These are phyloP conservation scores for Trichoderma citrinoviride DNA, from an alignment of 2,329 filamentous ascomycete species.

Conservation along the genomic window DNA sequence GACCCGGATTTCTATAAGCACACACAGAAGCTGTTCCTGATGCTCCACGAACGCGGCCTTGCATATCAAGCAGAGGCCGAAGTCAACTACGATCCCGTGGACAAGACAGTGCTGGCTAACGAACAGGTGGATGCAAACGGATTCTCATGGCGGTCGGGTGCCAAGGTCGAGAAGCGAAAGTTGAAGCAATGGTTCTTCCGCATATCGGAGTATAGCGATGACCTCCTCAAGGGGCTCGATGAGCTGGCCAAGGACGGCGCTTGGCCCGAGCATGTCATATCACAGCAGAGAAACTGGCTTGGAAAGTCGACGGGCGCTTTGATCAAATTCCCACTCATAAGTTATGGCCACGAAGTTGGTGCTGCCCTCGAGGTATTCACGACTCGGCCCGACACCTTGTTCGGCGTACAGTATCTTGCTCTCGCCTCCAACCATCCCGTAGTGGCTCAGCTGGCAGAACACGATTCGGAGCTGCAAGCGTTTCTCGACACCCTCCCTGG, in stretches of 20 bases:
- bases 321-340: slow-evolving; percentile 65
- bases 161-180: slow-evolving; percentile 73
- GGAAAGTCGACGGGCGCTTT: slow-evolving; percentile 73
- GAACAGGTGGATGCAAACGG: slow-evolving; percentile 90
- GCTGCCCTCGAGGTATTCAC: slow-evolving; percentile 72
- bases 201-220: slow-evolving; percentile 75
- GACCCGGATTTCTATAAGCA: slow-evolving; percentile 85
- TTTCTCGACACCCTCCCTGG: slow-evolving; percentile 65
- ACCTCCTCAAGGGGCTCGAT: slow-evolving; percentile 68
- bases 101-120: slow-evolving; percentile 86
- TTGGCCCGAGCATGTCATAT: slow-evolving; percentile 80
- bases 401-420: slow-evolving; percentile 81
- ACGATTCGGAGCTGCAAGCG: slow-evolving; percentile 59
- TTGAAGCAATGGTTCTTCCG: slow-evolving; percentile 89
- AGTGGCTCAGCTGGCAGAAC: slow-evolving; percentile 58
- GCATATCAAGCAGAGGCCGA: slow-evolving; percentile 81
- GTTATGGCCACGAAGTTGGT: slow-evolving; percentile 40
- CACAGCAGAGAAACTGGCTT: slow-evolving; percentile 87
- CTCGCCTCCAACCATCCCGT: slow-evolving; percentile 71
- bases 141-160: slow-evolving; percentile 82
- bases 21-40: slow-evolving; percentile 80
- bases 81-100: slow-evolving; percentile 88
- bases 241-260: slow-evolving; percentile 58
- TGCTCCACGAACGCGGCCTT: slow-evolving; percentile 69
- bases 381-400: slow-evolving; percentile 81